Conservation (phyloP, 306 rosid species). For the Herpetospermum pedunculosum region DNA sequence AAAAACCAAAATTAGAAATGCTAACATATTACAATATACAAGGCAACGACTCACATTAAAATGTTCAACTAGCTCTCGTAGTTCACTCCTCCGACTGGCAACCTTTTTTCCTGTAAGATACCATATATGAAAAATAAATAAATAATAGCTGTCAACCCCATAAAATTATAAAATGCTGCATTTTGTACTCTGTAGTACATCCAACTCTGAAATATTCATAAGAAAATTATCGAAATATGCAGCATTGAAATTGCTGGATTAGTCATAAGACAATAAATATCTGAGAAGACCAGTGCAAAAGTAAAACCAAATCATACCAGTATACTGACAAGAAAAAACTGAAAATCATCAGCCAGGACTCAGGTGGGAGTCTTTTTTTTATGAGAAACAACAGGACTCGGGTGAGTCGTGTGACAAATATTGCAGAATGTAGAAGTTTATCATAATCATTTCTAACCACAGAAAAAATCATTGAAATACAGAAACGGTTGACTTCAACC, state of each 20-base stretch:
- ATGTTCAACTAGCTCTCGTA: slow-evolving; percentile 78
- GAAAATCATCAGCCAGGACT: neutral
- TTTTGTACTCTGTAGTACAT: neutral
- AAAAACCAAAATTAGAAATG: slow-evolving; percentile 5
- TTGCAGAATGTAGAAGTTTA: neutral
- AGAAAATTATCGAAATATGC: neutral
- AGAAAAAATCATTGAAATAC: neutral
- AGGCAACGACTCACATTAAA: slow-evolving; percentile 55
- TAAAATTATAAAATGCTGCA: neutral
- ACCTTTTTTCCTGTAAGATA: slow-evolving; percentile 64
- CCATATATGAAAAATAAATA: slow-evolving; percentile 10
- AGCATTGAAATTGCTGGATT: neutral
- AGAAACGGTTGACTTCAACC: neutral
- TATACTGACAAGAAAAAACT: neutral
- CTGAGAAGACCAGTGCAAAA: neutral
- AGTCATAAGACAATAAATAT: neutral
- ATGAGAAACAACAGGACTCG: neutral
- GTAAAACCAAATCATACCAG: neutral
- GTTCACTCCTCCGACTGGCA: slow-evolving; percentile 49
- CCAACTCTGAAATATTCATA: slow-evolving; percentile 1
- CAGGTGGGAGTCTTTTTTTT: neutral
- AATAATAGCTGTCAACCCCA: neutral
- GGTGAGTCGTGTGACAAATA: neutral
- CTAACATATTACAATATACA: neutral
- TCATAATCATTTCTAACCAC: neutral